These are phyloP conservation scores for Euphorbia celastroides DNA, from an alignment of 441 rosid species.

Conservation along the genomic window DNA sequence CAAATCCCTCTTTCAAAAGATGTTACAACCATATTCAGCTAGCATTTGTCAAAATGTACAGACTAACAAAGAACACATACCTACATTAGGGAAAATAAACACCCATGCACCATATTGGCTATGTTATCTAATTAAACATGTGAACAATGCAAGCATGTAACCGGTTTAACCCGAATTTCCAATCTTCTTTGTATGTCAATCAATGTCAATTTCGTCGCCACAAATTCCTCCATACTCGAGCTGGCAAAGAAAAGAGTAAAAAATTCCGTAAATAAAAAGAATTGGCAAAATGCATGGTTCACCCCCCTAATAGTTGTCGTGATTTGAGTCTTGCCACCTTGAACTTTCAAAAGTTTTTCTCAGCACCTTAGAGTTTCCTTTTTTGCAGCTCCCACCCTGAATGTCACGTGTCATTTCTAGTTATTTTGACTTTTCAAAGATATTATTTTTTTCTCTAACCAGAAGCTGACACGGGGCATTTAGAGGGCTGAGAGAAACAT, in stretches of 20 bases:
- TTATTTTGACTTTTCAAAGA: too few relatives aligned
- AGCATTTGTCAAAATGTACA: constrained; percentile 28
- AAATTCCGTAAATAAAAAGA: too few relatives aligned
- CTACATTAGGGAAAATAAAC: neutral
- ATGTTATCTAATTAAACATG: neutral
- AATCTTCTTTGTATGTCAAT: constrained; percentile 27
- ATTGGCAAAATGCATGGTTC: too few relatives aligned
- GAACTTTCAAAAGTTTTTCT: too few relatives aligned
- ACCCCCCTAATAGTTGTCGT: too few relatives aligned
- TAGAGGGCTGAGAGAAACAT: too few relatives aligned
- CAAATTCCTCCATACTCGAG: constrained; percentile 40
- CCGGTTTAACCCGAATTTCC: neutral
- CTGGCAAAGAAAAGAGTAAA: constrained; percentile 31
- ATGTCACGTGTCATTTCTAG: too few relatives aligned
- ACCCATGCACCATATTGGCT: neutral
- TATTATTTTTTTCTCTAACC: too few relatives aligned
- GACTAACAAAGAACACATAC: constrained; percentile 1
- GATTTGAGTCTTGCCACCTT: too few relatives aligned
- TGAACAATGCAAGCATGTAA: neutral
- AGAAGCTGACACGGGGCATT: too few relatives aligned
- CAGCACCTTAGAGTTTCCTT: too few relatives aligned
- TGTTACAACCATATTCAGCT: constrained; percentile 11
- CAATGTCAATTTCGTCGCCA: constrained; percentile 21
- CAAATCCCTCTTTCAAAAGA: constrained; percentile 2
- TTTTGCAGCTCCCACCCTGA: too few relatives aligned